phyloP scores from a whole-genome alignment of 306 rosid genomes.

The Elaeagnus macrophylla region DNA sequence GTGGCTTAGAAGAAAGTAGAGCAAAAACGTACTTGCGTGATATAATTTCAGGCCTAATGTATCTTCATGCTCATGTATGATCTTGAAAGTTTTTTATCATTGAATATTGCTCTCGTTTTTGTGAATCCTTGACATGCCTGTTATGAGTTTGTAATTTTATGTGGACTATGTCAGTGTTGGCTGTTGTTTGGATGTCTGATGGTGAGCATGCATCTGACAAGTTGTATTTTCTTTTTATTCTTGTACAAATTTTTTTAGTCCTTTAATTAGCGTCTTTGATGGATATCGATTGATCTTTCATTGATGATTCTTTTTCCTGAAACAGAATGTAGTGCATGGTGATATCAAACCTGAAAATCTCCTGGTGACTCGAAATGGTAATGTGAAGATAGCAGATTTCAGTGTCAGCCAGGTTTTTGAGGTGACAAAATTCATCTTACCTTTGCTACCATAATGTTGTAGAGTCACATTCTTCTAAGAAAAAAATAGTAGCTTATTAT shows the following conservation, averaged over 20 bases:
- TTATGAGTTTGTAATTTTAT: background rate
- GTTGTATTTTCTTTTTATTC: too few species aligned
- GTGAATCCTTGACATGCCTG: background rate
- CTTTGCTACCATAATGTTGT: background rate
- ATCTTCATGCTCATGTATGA: conserved; percentile 92
- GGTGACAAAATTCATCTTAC: conserved; percentile 38
- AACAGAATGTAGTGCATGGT: conserved; percentile 90
- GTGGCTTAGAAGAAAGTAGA: conserved; percentile 59
- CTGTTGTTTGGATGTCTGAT: too few species aligned
- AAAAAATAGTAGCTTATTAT: background rate
- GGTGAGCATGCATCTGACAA: too few species aligned
- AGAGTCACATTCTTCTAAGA: background rate
- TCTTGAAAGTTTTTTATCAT: conserved; percentile 15
- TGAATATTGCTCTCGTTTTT: background rate
- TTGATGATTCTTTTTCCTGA: conserved; percentile 15
- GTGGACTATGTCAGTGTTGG: too few species aligned
- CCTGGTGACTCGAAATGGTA: conserved; percentile 61
- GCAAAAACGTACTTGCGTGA: conserved; percentile 83
- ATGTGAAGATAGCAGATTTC: conserved; percentile 93
- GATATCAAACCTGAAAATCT: conserved; percentile 97
- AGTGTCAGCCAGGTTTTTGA: conserved; percentile 98
- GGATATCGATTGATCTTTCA: background rate
- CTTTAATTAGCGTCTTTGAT: too few species aligned
- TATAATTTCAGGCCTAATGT: conserved; percentile 79
- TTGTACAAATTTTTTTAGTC: too few species aligned